Conservation (phyloP, 1,284 basidiomycete species). For the Cerioporus squamosus region DNA sequence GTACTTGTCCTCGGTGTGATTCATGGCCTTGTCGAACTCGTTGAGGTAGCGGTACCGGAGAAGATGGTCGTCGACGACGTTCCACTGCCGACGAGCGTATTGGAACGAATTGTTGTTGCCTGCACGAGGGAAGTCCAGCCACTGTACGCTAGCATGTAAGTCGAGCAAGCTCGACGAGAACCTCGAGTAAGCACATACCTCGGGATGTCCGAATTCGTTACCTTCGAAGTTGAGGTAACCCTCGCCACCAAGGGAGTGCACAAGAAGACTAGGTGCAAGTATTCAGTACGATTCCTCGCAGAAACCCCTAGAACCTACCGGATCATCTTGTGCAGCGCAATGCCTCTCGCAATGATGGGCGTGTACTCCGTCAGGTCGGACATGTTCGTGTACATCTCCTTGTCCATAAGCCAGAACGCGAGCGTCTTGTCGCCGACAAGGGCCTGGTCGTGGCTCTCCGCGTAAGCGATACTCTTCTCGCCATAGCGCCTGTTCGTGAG, state of each 20-base stretch:
- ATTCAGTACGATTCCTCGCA: neutral
- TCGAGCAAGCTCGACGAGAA: neutral
- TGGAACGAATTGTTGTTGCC: slow-evolving; percentile 97
- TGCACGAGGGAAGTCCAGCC: slow-evolving; percentile 98
- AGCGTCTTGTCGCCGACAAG: slow-evolving; percentile 98
- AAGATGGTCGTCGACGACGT: slow-evolving; percentile 85
- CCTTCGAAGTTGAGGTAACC: slow-evolving; percentile 98
- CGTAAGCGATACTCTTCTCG: slow-evolving; percentile 94
- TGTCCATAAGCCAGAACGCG: slow-evolving; percentile 99
- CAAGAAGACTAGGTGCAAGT: slow-evolving; percentile 68
- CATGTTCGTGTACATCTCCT: slow-evolving; percentile 99
- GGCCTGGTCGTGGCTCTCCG: slow-evolving; percentile 97
- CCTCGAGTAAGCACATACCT: slow-evolving; percentile 51
- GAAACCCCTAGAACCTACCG: slow-evolving; percentile 55
- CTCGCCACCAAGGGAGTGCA: slow-evolving; percentile 93
- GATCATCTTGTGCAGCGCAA: slow-evolving; percentile 98
- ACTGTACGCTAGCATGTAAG: slow-evolving; percentile 48
- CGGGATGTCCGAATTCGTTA: slow-evolving; percentile 97
- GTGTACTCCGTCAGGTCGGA: slow-evolving; percentile 89
- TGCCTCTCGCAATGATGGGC: slow-evolving; percentile 85
- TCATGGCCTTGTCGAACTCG: slow-evolving; percentile 95
- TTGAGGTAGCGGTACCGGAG: slow-evolving; percentile 94
- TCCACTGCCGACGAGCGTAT: slow-evolving; percentile 95
- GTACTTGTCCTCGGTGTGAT: slow-evolving; percentile 78
- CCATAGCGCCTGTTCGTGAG: slow-evolving; percentile 88